Percentiles rank a stretch among this genome's conserved stretches.
Conservation (phyloP, 371 early-diverging fungal species). For the Mortierella sp. region DNA sequence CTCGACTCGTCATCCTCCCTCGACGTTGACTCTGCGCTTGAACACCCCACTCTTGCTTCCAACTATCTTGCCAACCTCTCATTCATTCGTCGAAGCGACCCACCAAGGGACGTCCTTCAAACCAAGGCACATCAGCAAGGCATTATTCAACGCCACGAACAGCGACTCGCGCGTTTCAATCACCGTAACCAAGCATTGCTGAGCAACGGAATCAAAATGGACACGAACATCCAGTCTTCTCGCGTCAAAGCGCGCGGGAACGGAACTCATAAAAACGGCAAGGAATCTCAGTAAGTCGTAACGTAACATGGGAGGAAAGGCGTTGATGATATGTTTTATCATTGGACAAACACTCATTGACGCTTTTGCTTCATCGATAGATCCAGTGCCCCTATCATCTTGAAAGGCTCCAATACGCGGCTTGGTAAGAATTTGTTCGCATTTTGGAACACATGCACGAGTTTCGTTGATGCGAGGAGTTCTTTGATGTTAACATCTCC, state of each 20-base stretch:
- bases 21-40: constrained; percentile 67
- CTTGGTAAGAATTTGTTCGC: constrained; percentile 28
- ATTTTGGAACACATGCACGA: background rate
- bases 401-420: constrained; percentile 52
- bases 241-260: constrained; percentile 57
- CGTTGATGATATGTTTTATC: background rate
- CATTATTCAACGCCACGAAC: constrained; percentile 62
- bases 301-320: background rate
- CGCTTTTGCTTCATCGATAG: constrained; percentile 12
- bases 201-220: constrained; percentile 23
- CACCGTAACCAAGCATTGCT: constrained; percentile 24
- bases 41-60: constrained; percentile 64
- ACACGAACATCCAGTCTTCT: constrained; percentile 16
- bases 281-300: constrained; percentile 34
- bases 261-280: constrained; percentile 41
- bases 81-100: constrained; percentile 57
- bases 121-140: constrained; percentile 58
- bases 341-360: background rate
- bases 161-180: constrained; percentile 22
- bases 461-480: background rate
- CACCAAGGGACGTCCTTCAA: constrained; percentile 18
- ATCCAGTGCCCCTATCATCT: constrained; percentile 29
- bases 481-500: background rate
- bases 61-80: constrained; percentile 65
- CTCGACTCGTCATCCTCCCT: constrained; percentile 63